Percentiles rank a stretch among this genome's conserved stretches.
Evolutionary conservation across 2,329 filamentous ascomycete genomes (phyloP).

Genomic region (Ampelomyces quisqualis): DNA sequence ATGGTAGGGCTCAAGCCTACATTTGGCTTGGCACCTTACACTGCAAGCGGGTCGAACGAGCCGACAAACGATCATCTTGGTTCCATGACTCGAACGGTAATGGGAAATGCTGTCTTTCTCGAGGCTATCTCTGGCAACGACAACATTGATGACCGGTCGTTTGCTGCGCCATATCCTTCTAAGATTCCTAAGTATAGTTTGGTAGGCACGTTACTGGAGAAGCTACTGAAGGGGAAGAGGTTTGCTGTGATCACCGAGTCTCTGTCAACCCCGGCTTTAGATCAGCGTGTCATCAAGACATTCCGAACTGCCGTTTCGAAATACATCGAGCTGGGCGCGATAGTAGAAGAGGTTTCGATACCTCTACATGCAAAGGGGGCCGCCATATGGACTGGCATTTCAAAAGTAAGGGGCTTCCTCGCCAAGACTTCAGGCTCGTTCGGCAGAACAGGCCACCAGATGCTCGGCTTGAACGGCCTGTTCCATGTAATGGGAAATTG

Average conservation of each 20-base stretch:
- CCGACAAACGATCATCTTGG: conserved; percentile 55
- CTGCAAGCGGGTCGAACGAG: conserved; percentile 52
- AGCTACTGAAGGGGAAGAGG: conserved; percentile 28
- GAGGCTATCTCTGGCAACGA: conserved; percentile 52
- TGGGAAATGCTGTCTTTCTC: conserved; percentile 49
- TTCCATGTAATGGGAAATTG: conserved; percentile 54
- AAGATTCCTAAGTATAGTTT: conserved; percentile 31
- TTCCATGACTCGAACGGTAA: conserved; percentile 48
- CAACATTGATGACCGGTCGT: conserved; percentile 49
- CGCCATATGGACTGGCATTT: conserved; percentile 53
- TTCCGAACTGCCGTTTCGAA: conserved; percentile 48
- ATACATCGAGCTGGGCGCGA: conserved; percentile 52
- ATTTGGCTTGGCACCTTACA: conserved; percentile 55
- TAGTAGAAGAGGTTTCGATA: conserved; percentile 53
- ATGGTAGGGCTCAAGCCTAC: conserved; percentile 56
- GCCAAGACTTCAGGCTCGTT: conserved; percentile 44
- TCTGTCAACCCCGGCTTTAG: conserved; percentile 34
- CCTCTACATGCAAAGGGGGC: conserved; percentile 52
- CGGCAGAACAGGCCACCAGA: conserved; percentile 52
- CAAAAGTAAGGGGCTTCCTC: conserved; percentile 48
- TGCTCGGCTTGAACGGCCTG: conserved; percentile 54
- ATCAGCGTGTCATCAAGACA: conserved; percentile 44
- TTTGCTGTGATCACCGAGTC: conserved; percentile 38
- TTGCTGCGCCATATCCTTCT: conserved; percentile 34
- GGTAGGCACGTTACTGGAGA: conserved; percentile 11